Evolutionary conservation across 352 stramenopile genomes (phyloP).

Genomic region (Phytopythium ostracodes): DNA sequence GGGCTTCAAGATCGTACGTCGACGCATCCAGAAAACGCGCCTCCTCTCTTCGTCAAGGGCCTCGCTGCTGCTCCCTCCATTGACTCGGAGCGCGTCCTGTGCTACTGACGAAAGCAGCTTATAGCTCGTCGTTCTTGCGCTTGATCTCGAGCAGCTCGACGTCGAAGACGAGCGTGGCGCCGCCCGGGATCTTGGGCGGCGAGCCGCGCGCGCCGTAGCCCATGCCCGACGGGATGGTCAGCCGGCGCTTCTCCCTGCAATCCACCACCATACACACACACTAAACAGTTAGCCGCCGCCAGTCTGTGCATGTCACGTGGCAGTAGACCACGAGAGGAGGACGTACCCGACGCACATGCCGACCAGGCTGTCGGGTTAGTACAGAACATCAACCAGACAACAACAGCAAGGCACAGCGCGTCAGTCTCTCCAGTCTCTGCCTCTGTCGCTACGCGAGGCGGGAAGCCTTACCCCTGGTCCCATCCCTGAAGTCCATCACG

Average conservation of each 20-base stretch:
- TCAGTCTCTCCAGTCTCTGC: not conserved
- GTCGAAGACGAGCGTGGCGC: conserved; percentile 95
- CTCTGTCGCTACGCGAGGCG: too few species aligned
- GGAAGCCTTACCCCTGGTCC: conserved; percentile 72
- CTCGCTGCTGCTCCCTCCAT: too few species aligned
- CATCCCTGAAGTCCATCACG: conserved; percentile 54
- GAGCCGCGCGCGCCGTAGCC: conserved; percentile 93
- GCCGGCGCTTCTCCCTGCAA: conserved; percentile 77
- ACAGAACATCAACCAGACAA: conserved; percentile 8
- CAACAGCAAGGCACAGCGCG: not conserved
- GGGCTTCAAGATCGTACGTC: not conserved
- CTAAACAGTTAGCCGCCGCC: too few species aligned
- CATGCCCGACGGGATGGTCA: conserved; percentile 85
- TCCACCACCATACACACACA: not conserved
- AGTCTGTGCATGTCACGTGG: too few species aligned
- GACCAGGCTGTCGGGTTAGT: conserved; percentile 44
- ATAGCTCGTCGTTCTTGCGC: conserved; percentile 58
- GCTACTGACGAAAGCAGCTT: not conserved
- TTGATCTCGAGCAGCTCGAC: conserved; percentile 97
- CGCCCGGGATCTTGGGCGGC: conserved; percentile 91
- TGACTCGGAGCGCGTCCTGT: too few species aligned
- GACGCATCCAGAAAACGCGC: not conserved
- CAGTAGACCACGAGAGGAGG: not conserved
- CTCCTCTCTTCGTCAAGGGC: too few species aligned
- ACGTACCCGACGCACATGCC: conserved; percentile 86